Conservation (phyloP, 352 stramenopile species). For the Ophiocytium majus region DNA sequence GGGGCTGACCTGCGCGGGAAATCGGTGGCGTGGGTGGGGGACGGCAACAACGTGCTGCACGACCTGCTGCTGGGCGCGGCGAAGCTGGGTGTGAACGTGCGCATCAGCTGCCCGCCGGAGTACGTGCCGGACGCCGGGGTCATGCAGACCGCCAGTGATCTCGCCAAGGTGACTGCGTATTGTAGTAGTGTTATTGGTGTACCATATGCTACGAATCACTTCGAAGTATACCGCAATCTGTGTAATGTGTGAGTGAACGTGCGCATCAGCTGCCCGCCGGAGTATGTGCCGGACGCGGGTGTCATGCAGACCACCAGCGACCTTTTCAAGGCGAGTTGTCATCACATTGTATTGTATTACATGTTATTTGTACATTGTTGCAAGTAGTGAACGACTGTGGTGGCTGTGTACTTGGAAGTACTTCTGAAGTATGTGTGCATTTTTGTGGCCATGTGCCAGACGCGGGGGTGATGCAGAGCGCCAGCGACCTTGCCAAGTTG, state of each 20-base stretch:
- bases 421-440: too few species aligned
- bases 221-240: neutral
- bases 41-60: constrained; percentile 96
- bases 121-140: constrained; percentile 85
- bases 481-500: constrained; percentile 50
- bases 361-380: neutral
- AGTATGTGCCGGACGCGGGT: constrained; percentile 51
- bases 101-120: constrained; percentile 85
- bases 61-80: constrained; percentile 91
- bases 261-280: neutral
- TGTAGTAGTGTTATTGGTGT: neutral
- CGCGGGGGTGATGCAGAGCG: constrained; percentile 78
- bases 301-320: constrained; percentile 77
- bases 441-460: constrained; percentile 80
- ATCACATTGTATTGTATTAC: neutral
- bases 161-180: constrained; percentile 39
- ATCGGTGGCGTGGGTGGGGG: constrained; percentile 93
- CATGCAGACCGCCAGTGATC: constrained; percentile 71
- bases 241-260: neutral
- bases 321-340: constrained; percentile 32
- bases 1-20: constrained; percentile 62
- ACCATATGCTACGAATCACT: too few species aligned
- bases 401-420: neutral
- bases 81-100: constrained; percentile 75
- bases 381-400: too few species aligned